Conservation (phyloP, 2,329 filamentous ascomycete genomes). For the Fonsecaea erecta region DNA sequence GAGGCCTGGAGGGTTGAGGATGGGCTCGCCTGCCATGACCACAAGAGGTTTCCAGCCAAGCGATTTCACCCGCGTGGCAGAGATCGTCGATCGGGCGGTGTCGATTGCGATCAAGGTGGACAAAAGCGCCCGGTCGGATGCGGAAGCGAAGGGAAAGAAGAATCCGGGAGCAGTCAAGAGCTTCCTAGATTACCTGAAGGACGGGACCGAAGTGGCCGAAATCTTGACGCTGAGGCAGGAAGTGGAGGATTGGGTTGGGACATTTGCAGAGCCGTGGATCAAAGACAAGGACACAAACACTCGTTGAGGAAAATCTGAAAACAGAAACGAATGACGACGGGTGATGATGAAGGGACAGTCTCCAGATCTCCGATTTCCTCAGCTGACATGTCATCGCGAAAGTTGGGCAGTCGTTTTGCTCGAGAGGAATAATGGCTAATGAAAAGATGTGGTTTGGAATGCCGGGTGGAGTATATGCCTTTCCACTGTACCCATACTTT, state of each 20-base stretch:
- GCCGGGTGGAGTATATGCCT: neutral
- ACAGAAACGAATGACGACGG: neutral
- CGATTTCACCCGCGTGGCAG: constrained; percentile 87
- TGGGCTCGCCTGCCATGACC: constrained; percentile 97
- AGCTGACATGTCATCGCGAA: neutral
- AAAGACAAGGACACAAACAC: constrained; percentile 25
- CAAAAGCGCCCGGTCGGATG: constrained; percentile 35
- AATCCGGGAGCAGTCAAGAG: constrained; percentile 41
- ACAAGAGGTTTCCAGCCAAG: constrained; percentile 89
- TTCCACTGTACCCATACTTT: neutral
- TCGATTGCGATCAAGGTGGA: constrained; percentile 60
- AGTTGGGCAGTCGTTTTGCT: neutral
- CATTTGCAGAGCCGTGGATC: constrained; percentile 41
- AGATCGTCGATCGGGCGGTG: constrained; percentile 87
- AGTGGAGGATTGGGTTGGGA: constrained; percentile 43
- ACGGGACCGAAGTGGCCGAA: constrained; percentile 40
- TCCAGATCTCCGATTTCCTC: neutral
- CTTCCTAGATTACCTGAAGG: constrained; percentile 41
- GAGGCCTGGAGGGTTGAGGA: constrained; percentile 91
- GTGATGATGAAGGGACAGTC: neutral
- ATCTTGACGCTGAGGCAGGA: constrained; percentile 41
- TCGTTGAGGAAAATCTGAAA: neutral
- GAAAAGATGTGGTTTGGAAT: neutral
- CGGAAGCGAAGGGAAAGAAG: constrained; percentile 40
- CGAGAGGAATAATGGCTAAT: neutral